Conservation (phyloP, 1,284 basidiomycete genomes). For the Malassezia obtusa region DNA sequence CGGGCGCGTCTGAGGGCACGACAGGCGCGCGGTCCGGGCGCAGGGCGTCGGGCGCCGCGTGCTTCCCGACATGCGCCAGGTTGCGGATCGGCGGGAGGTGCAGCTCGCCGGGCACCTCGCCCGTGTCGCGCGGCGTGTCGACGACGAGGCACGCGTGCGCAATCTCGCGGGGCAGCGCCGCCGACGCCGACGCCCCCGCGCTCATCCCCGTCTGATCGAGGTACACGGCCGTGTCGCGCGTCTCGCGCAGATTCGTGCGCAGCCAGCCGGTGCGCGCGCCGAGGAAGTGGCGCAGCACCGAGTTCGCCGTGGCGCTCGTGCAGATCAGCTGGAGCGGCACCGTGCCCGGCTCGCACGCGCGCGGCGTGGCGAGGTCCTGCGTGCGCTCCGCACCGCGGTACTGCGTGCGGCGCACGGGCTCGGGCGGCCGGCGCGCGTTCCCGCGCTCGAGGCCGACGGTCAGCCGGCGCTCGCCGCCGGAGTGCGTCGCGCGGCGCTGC, state of each 20-base stretch:
- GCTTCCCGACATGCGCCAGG: slow-evolving; percentile 2
- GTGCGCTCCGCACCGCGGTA: slow-evolving; percentile 27
- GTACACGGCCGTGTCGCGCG: slow-evolving; percentile 29
- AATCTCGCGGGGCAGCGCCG: slow-evolving; percentile 30
- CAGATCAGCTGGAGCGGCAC: slow-evolving; percentile 38
- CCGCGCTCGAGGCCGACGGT: slow-evolving; percentile 35
- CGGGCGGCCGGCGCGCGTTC: slow-evolving; percentile 21
- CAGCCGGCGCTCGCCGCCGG: slow-evolving; percentile 30
- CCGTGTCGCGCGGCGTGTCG: slow-evolving; percentile 17
- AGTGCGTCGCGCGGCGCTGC: slow-evolving; percentile 30
- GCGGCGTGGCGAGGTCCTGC: slow-evolving; percentile 20
- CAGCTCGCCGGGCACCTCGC: slow-evolving; percentile 11
- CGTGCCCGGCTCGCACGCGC: slow-evolving; percentile 15
- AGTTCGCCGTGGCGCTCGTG: slow-evolving; percentile 42
- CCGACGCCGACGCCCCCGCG: slow-evolving; percentile 15
- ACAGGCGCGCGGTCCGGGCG: slow-evolving; percentile 14
- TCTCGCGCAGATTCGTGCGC: slow-evolving; percentile 31
- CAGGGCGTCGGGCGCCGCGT: not conserved
- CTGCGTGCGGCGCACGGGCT: slow-evolving; percentile 26
- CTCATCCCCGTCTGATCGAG: slow-evolving; percentile 42
- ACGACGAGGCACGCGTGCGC: slow-evolving; percentile 40
- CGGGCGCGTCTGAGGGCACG: slow-evolving; percentile 11
- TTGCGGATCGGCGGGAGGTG: slow-evolving; percentile 21
- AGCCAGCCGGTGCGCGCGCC: slow-evolving; percentile 45
- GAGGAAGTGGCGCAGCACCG: slow-evolving; percentile 44